phyloP scores from a whole-genome alignment of 1,284 basidiomycete species.

The Phlebopus sp. region DNA sequence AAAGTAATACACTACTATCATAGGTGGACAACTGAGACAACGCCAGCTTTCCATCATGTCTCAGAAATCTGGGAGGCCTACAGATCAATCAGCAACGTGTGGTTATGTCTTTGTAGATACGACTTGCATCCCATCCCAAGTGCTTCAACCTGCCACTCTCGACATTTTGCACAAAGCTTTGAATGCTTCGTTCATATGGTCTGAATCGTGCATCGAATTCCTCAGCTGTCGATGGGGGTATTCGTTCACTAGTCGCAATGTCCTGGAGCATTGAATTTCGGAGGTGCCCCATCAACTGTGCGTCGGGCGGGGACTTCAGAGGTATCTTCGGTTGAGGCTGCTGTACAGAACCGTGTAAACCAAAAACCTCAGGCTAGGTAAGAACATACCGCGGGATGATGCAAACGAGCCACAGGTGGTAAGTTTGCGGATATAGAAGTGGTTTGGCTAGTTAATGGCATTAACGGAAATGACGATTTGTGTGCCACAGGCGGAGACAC shows the following conservation, averaged over 20 bases:
- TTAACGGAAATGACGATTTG: not conserved
- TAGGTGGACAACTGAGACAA: too few species aligned
- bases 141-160: slow-evolving; percentile 18
- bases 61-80: not conserved
- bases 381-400: too few species aligned
- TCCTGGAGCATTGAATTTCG: slow-evolving; percentile 10
- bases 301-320: not conserved
- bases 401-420: not conserved
- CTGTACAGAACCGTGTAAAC: too few species aligned
- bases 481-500: not conserved
- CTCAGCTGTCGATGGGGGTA: slow-evolving; percentile 16
- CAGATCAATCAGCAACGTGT: not conserved
- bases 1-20: too few species aligned
- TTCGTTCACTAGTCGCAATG: not conserved
- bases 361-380: too few species aligned
- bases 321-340: too few species aligned
- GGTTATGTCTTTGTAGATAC: slow-evolving; percentile 1
- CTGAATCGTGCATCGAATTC: slow-evolving; percentile 24
- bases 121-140: slow-evolving; percentile 30
- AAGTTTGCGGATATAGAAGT: too few species aligned
- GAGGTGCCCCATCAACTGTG: slow-evolving; percentile 10
- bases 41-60: too few species aligned
- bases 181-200: slow-evolving; percentile 21
- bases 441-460: not conserved
- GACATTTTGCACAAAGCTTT: slow-evolving; percentile 18